phyloP scores from a whole-genome alignment of 163 green algal species.

The Scenedesmus sp. region DNA sequence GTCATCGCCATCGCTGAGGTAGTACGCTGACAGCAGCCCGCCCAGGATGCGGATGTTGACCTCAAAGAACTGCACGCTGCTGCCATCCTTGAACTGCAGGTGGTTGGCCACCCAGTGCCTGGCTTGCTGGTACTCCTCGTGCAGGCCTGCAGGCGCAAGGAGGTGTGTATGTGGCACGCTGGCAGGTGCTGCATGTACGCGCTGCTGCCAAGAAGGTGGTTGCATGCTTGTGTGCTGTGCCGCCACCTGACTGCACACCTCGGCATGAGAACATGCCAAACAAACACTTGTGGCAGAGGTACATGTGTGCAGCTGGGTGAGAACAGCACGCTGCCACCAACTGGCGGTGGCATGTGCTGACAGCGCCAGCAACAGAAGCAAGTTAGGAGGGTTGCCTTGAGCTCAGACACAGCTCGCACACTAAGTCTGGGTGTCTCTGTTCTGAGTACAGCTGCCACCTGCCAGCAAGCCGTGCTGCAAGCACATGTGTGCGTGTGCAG shows the following conservation, averaged over 20 bases:
- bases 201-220: not conserved
- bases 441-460: not conserved
- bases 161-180: not conserved
- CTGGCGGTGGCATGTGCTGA: not conserved
- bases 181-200: not conserved
- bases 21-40: constrained; percentile 73
- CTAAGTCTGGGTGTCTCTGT: no score
- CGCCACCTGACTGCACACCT: no score
- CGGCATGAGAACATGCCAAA: not conserved
- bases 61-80: constrained; percentile 85
- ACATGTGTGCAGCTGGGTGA: not conserved
- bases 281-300: not conserved
- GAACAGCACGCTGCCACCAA: not conserved
- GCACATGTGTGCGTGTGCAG: not conserved
- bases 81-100: constrained; percentile 44
- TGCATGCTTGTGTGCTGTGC: no score
- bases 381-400: not conserved
- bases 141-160: not conserved
- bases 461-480: constrained; percentile 31
- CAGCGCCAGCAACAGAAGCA: not conserved
- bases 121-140: constrained; percentile 62
- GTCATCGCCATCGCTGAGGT: constrained; percentile 70
- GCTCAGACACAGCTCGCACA: no score
- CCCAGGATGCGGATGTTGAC: constrained; percentile 89
- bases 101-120: constrained; percentile 58